Percentiles rank a stretch among this genome's conserved stretches.
Conservation (phyloP, 768 basidiomycete species). For the Boletus coccyginus region DNA sequence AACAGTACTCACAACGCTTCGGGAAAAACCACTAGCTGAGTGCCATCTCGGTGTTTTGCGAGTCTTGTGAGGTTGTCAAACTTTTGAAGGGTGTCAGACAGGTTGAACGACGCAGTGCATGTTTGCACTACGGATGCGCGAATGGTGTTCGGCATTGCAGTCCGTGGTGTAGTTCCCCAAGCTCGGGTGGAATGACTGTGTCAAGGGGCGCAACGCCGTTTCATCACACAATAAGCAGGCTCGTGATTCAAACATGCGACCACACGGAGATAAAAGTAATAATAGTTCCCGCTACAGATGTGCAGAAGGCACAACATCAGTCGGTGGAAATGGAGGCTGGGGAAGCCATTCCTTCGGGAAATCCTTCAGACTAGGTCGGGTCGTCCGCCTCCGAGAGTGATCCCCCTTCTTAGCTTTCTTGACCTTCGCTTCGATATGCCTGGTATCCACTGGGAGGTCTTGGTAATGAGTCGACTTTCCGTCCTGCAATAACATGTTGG, state of each 20-base stretch:
- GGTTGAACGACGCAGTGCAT: conserved; percentile 44
- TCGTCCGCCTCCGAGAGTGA: conserved; percentile 52
- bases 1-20: conserved; percentile 49
- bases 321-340: conserved; percentile 6
- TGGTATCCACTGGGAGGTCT: conserved; percentile 75
- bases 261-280: conserved; percentile 1
- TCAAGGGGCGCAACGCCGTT: not conserved
- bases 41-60: conserved; percentile 45
- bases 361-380: conserved; percentile 67
- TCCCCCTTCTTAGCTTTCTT: conserved; percentile 74
- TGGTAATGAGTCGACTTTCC: conserved; percentile 43
- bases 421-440: conserved; percentile 72
- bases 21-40: conserved; percentile 53
- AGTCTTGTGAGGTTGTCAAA: conserved; percentile 44
- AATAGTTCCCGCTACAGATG: conserved; percentile 10
- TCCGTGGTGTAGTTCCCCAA: not conserved
- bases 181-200: not conserved
- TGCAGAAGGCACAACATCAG: conserved; percentile 2
- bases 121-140: conserved; percentile 55
- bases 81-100: conserved; percentile 47
- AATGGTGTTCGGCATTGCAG: conserved; percentile 32
- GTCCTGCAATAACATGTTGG: conserved; percentile 22
- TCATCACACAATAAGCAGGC: not conserved
- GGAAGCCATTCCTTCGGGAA: conserved; percentile 89
- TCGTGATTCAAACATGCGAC: not conserved